Conservation (phyloP, 106 monocot species). For the Allium sativum region DNA sequence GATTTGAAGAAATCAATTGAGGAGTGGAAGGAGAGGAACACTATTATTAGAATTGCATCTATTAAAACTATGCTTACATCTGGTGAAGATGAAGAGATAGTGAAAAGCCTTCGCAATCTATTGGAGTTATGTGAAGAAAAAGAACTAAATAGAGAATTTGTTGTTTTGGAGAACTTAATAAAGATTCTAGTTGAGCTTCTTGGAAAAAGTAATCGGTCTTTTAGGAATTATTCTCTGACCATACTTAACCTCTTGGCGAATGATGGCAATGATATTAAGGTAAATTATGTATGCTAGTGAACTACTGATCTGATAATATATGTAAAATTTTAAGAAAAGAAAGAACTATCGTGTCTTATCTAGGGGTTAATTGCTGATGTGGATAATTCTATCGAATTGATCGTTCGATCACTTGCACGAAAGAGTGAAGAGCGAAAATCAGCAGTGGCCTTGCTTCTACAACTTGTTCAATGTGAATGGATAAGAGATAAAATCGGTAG, state of each 20-base stretch:
- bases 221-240: slow-evolving; percentile 9
- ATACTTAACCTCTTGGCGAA: slow-evolving; percentile 15
- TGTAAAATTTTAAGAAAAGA: too few species aligned
- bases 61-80: slow-evolving; percentile 13
- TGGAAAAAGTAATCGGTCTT: slow-evolving; percentile 2
- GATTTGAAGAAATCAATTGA: slow-evolving; percentile 22
- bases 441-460: slow-evolving; percentile 21
- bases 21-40: slow-evolving; percentile 35
- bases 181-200: slow-evolving; percentile 27
- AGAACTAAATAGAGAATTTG: slow-evolving; percentile 14
- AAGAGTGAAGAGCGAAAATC: slow-evolving; percentile 19
- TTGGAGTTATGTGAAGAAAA: slow-evolving; percentile 17
- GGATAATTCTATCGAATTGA: slow-evolving; percentile 19
- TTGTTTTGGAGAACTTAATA: slow-evolving; percentile 23
- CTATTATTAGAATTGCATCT: slow-evolving; percentile 15
- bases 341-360: background rate
- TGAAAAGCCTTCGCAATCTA: slow-evolving; percentile 4
- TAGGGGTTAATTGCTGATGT: slow-evolving; percentile 24
- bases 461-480: slow-evolving; percentile 15
- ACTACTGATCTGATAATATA: background rate
- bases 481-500: slow-evolving; percentile 14
- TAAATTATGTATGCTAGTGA: slow-evolving; percentile 5
- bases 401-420: slow-evolving; percentile 18
- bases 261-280: slow-evolving; percentile 20
- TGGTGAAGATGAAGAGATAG: slow-evolving; percentile 11